Evolutionary conservation across 2,329 filamentous ascomycete genomes (phyloP), one percentile per base, ranked within the genome.

Genomic region (Neophaeococcomyces aloes): DNA sequence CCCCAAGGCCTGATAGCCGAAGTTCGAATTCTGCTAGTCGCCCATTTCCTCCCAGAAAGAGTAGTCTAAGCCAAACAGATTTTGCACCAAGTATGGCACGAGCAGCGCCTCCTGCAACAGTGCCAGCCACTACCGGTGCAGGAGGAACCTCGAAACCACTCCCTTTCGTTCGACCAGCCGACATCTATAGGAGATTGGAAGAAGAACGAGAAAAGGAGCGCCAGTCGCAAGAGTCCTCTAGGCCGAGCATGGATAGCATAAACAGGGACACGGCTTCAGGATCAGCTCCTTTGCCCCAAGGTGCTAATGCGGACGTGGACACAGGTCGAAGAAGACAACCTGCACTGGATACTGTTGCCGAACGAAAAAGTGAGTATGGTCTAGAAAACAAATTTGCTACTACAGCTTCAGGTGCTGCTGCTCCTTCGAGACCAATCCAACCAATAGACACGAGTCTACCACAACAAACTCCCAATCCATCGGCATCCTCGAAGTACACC

Each of bases 181-280:
- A 93, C 52, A 81, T 88, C 32, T 88, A 89, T 59, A 81, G 75
- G 56, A 76, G 81, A 4, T 70, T 81, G 59, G 76, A 76, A 41
- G 80, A 85, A 52, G 81, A 84, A 51, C 71, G 70, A 42, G 69
- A 75, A 48, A 72, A 65, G 51, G 71, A 75, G 51, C 65, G 71
- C 29, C 68, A 69, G 44, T 76, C 75, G 1, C 61, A 75, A 45
- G 79, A 81, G 2, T 74, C 74, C 7, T 64, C 69, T 15, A 67
- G 75, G 40, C 73, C 75, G 4, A 78, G 71, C 49, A 57, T 76
- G 46, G 77, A 80, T 51, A 70, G 71, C 17, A 54, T 66, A n/a
- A 3, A 19, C 18, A 34, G 23, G 17, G 39, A 29, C 18, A 31
- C 10, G 23, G 5, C 31, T 8, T 17, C 30, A 6, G 39, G 35